Conservation (phyloP, 805 yeast genomes). For the Kodamaea neixiangensis region DNA sequence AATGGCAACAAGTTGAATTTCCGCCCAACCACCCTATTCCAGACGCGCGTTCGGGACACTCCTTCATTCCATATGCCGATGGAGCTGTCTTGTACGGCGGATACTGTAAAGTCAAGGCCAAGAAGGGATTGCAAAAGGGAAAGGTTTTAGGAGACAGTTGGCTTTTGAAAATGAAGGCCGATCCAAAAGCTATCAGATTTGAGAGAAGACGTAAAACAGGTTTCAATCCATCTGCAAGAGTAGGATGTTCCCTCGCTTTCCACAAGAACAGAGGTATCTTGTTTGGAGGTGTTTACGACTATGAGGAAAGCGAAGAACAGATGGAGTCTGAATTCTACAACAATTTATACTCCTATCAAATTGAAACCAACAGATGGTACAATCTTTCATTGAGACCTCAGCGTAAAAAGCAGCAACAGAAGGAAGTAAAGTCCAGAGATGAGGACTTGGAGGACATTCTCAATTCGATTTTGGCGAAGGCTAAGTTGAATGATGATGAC, state of each 20-base stretch:
- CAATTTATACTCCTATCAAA: constrained; percentile 75
- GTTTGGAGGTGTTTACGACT: constrained; percentile 96
- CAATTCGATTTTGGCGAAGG: constrained; percentile 70
- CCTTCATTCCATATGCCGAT: constrained; percentile 73
- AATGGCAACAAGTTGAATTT: constrained; percentile 88
- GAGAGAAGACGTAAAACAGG: constrained; percentile 90
- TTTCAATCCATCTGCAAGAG: constrained; percentile 87
- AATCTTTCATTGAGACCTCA: constrained; percentile 63
- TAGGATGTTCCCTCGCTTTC: constrained; percentile 86
- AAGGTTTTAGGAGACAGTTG: constrained; percentile 85
- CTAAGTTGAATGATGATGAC: constrained; percentile 64
- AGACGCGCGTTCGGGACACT: constrained; percentile 93
- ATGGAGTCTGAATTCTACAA: constrained; percentile 84
- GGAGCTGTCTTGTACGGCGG: constrained; percentile 94
- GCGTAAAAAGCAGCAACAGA: constrained; percentile 49
- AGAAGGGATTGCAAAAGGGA: constrained; percentile 86
- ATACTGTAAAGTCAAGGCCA: constrained; percentile 88
- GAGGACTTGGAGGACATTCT: constrained; percentile 81
- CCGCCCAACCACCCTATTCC: constrained; percentile 81
- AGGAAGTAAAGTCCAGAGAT: constrained; percentile 59
- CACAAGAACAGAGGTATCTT: constrained; percentile 91
- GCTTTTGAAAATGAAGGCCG: constrained; percentile 84
- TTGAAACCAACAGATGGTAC: constrained; percentile 89
- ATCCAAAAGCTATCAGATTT: constrained; percentile 75
- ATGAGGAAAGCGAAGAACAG: constrained; percentile 92